Evolutionary conservation across 495 filamentous ascomycete species (phyloP).

Genomic region (Lepidopterella palustris): DNA sequence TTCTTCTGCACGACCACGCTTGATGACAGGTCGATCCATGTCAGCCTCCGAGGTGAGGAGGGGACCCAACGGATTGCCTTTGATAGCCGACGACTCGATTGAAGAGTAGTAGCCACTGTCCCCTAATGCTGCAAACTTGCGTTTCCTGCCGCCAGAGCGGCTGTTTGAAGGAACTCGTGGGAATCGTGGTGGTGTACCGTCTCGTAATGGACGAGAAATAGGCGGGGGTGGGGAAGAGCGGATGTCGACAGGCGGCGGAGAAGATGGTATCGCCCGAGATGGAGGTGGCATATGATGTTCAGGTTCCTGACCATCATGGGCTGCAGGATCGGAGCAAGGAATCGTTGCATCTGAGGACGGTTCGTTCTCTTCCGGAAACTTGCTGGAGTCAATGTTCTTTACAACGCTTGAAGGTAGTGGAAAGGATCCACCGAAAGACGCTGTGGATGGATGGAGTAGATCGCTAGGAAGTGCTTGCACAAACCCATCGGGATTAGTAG

Average conservation of each 20-base stretch:
- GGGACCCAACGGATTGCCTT: constrained; percentile 55
- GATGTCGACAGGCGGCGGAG: constrained; percentile 55
- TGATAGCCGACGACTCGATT: constrained; percentile 84
- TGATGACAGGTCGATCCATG: constrained; percentile 66
- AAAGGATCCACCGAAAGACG: constrained; percentile 37
- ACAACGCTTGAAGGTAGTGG: constrained; percentile 21
- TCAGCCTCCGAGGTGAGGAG: constrained; percentile 65
- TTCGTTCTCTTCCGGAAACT: constrained; percentile 50
- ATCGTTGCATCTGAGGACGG: constrained; percentile 94
- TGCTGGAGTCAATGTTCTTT: constrained; percentile 38
- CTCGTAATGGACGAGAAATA: constrained; percentile 53
- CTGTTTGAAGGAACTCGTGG: constrained; percentile 51
- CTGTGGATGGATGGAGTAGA: constrained; percentile 25
- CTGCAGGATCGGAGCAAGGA: constrained; percentile 70
- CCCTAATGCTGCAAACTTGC: constrained; percentile 69
- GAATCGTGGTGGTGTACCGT: constrained; percentile 67
- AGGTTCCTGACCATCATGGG: constrained; percentile 54
- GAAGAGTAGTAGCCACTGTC: constrained; percentile 98
- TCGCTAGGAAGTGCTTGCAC: constrained; percentile 27
- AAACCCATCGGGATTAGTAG: constrained; percentile 40
- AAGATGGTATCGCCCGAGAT: constrained; percentile 45
- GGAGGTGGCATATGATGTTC: constrained; percentile 38
- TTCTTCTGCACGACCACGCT: constrained; percentile 85
- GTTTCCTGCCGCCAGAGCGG: constrained; percentile 58
- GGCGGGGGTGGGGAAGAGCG: constrained; percentile 77